phyloP scores from a whole-genome alignment of 306 rosid species.

The Gynostemma pentaphyllum region DNA sequence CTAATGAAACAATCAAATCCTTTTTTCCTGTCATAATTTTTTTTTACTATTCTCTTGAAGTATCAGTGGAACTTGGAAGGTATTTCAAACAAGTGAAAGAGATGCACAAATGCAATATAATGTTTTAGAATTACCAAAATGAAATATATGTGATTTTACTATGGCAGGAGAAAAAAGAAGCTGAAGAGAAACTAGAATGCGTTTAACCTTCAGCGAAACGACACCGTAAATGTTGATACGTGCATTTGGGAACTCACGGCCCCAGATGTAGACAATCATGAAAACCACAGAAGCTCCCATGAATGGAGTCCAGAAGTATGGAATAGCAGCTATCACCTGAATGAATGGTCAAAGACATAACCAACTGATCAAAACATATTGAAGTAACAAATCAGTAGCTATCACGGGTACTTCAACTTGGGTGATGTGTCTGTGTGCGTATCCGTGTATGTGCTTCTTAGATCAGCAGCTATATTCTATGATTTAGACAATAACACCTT shows the following conservation, averaged over 20 bases:
- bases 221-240: conserved; percentile 46
- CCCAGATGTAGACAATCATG: conserved; percentile 64
- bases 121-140: not conserved
- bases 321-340: conserved; percentile 48
- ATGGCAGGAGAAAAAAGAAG: not conserved
- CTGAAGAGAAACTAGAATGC: not conserved
- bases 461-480: not conserved
- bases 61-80: not conserved
- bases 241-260: conserved; percentile 65
- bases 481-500: not conserved
- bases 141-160: not conserved
- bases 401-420: too few species aligned
- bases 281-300: conserved; percentile 56
- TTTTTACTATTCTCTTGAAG: not conserved
- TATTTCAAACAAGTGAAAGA: not conserved
- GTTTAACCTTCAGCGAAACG: conserved; percentile 50
- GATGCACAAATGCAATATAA: not conserved
- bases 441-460: not conserved
- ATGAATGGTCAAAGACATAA: conserved; percentile 3
- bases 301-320: conserved; percentile 20
- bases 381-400: not conserved
- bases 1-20: not conserved
- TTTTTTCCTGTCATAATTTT: not conserved
- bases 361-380: not conserved
- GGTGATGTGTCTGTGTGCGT: too few species aligned